phyloP scores from a whole-genome alignment of 805 yeast species.

The Candida pseudofarinosa region DNA sequence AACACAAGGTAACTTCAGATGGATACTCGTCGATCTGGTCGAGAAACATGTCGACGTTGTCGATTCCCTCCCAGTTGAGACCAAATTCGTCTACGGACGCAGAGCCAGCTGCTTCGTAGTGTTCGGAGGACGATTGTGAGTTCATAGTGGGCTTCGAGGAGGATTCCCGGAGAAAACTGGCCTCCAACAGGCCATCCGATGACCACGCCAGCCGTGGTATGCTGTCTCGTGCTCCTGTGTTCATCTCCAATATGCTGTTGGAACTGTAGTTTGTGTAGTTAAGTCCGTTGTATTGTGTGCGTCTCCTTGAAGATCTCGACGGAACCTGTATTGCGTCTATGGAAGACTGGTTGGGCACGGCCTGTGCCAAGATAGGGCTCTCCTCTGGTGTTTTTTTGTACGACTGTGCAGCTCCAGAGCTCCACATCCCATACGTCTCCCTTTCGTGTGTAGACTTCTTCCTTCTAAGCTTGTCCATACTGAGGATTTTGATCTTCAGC shows the following conservation, averaged over 20 bases:
- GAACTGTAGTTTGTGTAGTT: neutral
- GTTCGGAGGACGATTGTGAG: neutral
- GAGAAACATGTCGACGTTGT: constrained; percentile 13
- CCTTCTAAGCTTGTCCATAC: neutral
- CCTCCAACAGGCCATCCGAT: neutral
- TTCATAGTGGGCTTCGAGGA: neutral
- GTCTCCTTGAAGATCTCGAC: neutral
- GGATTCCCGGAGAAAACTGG: neutral
- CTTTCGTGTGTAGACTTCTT: neutral
- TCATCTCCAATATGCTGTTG: neutral
- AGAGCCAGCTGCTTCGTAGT: neutral
- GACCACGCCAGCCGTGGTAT: neutral
- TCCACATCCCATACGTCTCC: neutral
- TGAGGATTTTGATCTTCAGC: neutral
- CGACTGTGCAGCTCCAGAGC: neutral
- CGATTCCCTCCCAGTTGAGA: constrained; percentile 5
- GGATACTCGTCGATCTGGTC: constrained; percentile 13
- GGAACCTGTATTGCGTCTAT: neutral
- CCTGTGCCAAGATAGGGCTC: neutral
- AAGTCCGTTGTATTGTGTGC: neutral
- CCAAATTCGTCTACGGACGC: constrained; percentile 1
- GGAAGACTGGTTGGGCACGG: neutral
- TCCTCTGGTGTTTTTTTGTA: neutral
- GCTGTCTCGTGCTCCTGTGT: neutral
- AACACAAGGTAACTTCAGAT: neutral